Percentiles rank a stretch among this genome's conserved stretches.
Conservation (phyloP, 1,284 basidiomycete species). For the Ustilago crameri region DNA sequence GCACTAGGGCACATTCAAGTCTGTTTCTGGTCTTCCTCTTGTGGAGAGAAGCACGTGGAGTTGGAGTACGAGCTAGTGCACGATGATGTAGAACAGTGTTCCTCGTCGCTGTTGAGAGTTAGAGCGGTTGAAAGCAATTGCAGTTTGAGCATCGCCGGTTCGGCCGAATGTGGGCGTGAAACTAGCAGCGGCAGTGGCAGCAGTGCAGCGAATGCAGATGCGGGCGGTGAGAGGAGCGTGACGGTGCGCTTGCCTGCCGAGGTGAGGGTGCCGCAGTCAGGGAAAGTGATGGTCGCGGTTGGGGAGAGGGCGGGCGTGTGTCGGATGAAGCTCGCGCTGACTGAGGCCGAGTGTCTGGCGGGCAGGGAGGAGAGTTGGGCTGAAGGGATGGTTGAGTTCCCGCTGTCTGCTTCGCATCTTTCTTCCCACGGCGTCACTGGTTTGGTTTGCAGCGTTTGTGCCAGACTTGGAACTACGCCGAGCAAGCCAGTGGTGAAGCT, state of each 20-base stretch:
- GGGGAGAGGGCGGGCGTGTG: slow-evolving; percentile 3
- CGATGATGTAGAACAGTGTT: slow-evolving; percentile 3
- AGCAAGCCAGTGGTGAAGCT: neutral
- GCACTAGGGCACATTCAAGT: slow-evolving; percentile 35
- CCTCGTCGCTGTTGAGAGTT: too few species aligned
- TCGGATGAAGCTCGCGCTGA: slow-evolving; percentile 21
- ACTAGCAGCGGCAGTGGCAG: slow-evolving; percentile 8
- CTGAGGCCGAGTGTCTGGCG: slow-evolving; percentile 10
- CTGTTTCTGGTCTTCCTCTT: slow-evolving; percentile 19
- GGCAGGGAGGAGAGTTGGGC: slow-evolving; percentile 5
- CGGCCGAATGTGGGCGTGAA: slow-evolving; percentile 10
- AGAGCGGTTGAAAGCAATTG: slow-evolving; percentile 5
- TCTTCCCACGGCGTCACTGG: neutral
- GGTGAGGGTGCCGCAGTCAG: slow-evolving; percentile 7
- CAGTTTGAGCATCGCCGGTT: neutral
- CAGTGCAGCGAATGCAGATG: slow-evolving; percentile 7
- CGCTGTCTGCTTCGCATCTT: slow-evolving; percentile 21
- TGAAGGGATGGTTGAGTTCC: slow-evolving; percentile 24
- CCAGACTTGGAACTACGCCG: neutral
- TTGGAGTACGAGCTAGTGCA: slow-evolving; percentile 9
- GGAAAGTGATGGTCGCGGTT: neutral
- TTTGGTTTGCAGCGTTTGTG: slow-evolving; percentile 20
- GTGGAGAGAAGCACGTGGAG: slow-evolving; percentile 5
- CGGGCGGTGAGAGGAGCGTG: neutral
- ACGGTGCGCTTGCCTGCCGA: slow-evolving; percentile 10